A percentile compares a stretch with the other conserved stretches of the same genome.
phyloP scores from a whole-genome alignment of 106 monocot species.

The Acorus calamus region DNA sequence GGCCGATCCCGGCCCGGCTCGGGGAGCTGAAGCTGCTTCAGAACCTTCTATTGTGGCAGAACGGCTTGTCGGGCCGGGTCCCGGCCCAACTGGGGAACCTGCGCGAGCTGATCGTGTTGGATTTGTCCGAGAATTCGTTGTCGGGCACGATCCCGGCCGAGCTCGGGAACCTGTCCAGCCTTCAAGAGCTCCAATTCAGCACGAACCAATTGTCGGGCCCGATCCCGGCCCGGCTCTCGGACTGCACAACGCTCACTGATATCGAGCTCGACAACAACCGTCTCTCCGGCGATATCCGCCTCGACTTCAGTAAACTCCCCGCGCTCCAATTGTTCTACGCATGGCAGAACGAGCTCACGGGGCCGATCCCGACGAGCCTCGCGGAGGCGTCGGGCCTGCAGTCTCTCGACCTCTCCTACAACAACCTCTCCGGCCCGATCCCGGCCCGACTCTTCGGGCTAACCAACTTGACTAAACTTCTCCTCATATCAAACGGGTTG shows the following conservation, averaged over 20 bases:
- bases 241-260: slow-evolving; percentile 49
- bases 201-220: slow-evolving; percentile 57
- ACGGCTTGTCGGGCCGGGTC: slow-evolving; percentile 60
- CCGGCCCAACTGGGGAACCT: slow-evolving; percentile 63
- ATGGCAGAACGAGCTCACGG: slow-evolving; percentile 84
- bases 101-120: slow-evolving; percentile 42
- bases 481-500: slow-evolving; percentile 68
- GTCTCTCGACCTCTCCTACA: slow-evolving; percentile 84
- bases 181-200: slow-evolving; percentile 75
- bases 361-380: slow-evolving; percentile 47
- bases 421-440: slow-evolving; percentile 63
- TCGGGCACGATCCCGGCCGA: slow-evolving; percentile 53
- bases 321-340: slow-evolving; percentile 72
- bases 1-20: slow-evolving; percentile 53
- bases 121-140: slow-evolving; percentile 67
- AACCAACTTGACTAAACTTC: slow-evolving; percentile 71
- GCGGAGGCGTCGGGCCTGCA: slow-evolving; percentile 51
- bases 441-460: slow-evolving; percentile 55
- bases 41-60: slow-evolving; percentile 83
- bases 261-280: slow-evolving; percentile 85
- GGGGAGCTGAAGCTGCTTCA: slow-evolving; percentile 56
- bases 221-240: slow-evolving; percentile 57
- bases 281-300: slow-evolving; percentile 59
- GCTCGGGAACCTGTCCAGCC: slow-evolving; percentile 40
- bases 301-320: slow-evolving; percentile 46